Evolutionary conservation across 2,329 filamentous ascomycete genomes (phyloP).

Genomic region (Venturia asperata): DNA sequence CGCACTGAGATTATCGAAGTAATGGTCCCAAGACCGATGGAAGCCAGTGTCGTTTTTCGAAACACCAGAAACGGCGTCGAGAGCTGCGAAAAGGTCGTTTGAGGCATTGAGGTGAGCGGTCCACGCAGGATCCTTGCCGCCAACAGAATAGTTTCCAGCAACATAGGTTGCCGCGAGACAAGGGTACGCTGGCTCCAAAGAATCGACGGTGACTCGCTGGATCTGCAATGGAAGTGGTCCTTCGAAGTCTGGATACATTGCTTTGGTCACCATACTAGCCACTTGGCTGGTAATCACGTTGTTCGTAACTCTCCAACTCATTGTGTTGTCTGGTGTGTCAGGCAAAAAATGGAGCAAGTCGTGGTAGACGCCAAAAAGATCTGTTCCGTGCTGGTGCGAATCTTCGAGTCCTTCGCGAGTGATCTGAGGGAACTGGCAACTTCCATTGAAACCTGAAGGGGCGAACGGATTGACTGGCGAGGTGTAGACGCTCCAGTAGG

Average conservation of each 20-base stretch:
- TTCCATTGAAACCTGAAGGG: conserved; percentile 60
- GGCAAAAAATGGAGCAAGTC: conserved; percentile 63
- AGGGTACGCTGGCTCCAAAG: conserved; percentile 64
- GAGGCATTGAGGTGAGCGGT: conserved; percentile 54
- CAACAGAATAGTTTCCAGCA: conserved; percentile 40
- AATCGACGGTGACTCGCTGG: conserved; percentile 55
- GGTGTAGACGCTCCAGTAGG: conserved; percentile 60
- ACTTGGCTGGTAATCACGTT: conserved; percentile 80
- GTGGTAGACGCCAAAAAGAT: conserved; percentile 70
- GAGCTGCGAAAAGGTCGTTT: conserved; percentile 46
- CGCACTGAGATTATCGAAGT: conserved; percentile 76
- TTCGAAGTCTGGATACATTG: conserved; percentile 51
- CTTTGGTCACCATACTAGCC: conserved; percentile 64
- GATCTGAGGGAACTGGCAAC: conserved; percentile 77
- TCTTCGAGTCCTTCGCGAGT: conserved; percentile 65
- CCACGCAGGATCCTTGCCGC: conserved; percentile 49
- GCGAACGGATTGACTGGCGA: conserved; percentile 60
- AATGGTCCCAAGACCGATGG: conserved; percentile 69
- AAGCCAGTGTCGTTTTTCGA: conserved; percentile 50
- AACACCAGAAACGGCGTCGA: conserved; percentile 66
- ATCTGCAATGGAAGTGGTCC: conserved; percentile 35
- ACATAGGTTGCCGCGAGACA: conserved; percentile 49
- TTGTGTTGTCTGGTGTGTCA: conserved; percentile 37
- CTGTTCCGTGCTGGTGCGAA: conserved; percentile 67
- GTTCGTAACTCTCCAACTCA: conserved; percentile 67